Evolutionary conservation across 805 yeast species (phyloP).

Genomic region (Blastobotrys peoriensis): DNA sequence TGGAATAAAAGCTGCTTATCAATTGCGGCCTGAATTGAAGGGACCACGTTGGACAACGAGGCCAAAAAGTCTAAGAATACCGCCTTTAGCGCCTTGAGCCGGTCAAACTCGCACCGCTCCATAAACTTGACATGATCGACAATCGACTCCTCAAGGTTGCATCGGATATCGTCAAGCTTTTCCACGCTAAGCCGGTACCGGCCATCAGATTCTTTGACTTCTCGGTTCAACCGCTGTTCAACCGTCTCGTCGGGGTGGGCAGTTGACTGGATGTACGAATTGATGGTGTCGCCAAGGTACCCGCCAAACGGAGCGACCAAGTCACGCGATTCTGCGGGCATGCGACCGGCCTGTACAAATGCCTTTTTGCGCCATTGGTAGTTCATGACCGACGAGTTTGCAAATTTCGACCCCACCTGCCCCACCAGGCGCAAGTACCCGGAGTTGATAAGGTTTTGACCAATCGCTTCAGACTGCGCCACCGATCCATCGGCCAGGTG

Average conservation of each 20-base stretch:
- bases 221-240: conserved; percentile 46
- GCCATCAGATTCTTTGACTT: conserved; percentile 52
- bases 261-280: conserved; percentile 20
- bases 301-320: conserved; percentile 27
- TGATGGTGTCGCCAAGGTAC: conserved; percentile 25
- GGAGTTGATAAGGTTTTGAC: conserved; percentile 59
- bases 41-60: conserved; percentile 54
- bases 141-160: conserved; percentile 64
- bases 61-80: conserved; percentile 69
- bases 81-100: conserved; percentile 69
- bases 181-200: conserved; percentile 49
- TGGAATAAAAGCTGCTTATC: conserved; percentile 61
- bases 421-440: conserved; percentile 65
- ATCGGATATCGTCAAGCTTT: conserved; percentile 58
- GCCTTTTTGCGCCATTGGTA: conserved; percentile 80
- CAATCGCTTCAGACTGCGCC: conserved; percentile 62
- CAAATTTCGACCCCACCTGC: conserved; percentile 52
- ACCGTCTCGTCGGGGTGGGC: conserved; percentile 44
- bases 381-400: conserved; percentile 63
- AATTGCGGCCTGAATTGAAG: conserved; percentile 50
- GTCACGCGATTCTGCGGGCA: conserved; percentile 11
- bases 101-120: conserved; percentile 78
- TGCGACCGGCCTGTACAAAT: conserved; percentile 45
- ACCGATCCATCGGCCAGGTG: conserved; percentile 38
- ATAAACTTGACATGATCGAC: conserved; percentile 68